A percentile compares a stretch with the other conserved stretches of the same genome.
Evolutionary conservation across 768 basidiomycete species (phyloP).

Genomic region (Kondoa subrosea): DNA sequence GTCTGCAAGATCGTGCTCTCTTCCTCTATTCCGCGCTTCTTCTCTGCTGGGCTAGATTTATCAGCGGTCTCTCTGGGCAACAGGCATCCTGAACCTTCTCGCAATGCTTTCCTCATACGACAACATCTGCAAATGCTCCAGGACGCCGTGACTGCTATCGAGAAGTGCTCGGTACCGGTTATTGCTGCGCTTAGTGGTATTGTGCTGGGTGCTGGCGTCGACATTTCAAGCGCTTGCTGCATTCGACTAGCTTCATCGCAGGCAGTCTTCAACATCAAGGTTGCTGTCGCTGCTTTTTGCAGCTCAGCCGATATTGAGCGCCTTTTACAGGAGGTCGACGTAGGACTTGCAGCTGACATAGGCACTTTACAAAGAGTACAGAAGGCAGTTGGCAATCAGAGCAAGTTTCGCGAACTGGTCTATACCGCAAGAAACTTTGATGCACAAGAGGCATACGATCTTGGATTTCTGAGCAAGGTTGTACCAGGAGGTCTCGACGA

Average conservation of each 20-base stretch:
- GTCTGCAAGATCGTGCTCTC: neutral
- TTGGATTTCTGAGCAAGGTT: neutral
- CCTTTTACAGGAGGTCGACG: neutral
- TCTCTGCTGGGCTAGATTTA: neutral
- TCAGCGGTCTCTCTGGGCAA: neutral
- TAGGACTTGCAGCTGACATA: neutral
- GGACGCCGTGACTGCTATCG: neutral
- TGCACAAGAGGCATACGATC: neutral
- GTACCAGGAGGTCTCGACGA: neutral
- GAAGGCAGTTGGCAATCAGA: neutral
- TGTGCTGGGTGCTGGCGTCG: neutral
- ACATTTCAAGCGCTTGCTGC: neutral
- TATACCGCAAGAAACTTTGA: conserved; percentile 2
- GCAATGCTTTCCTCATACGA: neutral
- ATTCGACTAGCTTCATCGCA: neutral
- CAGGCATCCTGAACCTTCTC: neutral
- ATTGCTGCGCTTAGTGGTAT: conserved; percentile 3
- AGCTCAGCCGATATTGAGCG: neutral
- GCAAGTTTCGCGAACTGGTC: neutral
- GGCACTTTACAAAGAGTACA: neutral
- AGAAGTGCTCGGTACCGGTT: neutral
- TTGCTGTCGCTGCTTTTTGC: neutral
- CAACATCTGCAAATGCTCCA: neutral
- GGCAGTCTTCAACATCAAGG: conserved; percentile 3
- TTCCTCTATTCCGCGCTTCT: neutral